Base-by-base conservation (phyloP, 768 basidiomycete genomes). In the Trametes cubensis region DNA sequence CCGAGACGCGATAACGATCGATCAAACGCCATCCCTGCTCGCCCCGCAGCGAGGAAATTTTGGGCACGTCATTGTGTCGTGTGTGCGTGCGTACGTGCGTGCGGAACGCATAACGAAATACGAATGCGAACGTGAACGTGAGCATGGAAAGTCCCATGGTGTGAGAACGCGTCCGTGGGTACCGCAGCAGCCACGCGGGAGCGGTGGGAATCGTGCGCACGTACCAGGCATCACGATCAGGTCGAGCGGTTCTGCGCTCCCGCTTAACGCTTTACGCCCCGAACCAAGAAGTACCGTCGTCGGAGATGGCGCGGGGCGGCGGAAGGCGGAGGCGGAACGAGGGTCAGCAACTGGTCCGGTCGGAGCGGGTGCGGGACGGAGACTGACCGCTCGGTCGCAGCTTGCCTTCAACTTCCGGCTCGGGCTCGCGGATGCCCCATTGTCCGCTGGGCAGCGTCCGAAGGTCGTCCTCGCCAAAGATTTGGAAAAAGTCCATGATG, bases 381-480 rank as follows among this genome's bases (percentile, higher is more conserved):
- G 42, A 77, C 82, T 46, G 62, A 90, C 91, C 83, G 58, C 77
- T 83, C 58, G 71, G 71, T 48, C 90, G 80, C n/a, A 68, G 72
- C 18, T 69, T 58, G 15, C 77, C 81, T 55, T 77, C 66, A 76
- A 80, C 83, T 39, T 77, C 69, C 6, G 65, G 65, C 0, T 73
- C 76, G 0, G 90, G 90, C 66, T 93, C 89, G 64, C 80, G 83
- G 68, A 93, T 92, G 0, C 88, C 90, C 91, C 91, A 93, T 30
- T 80, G 68, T 0, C 89, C 89, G 41, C 69, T 74, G 0, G 85
- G 84, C 18, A 93, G 77, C 0, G 80, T 73, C 0, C 73, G 71
- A 6, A 90, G 76, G 73, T 93, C 91, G 2, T 82, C 77, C 20
- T 78, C 72, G 54, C 78, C 80, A 65, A 88, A 83, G 17, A 92